These are phyloP conservation scores for Blumeria graminis DNA, from an alignment of 2,329 filamentous ascomycete genomes.

Conservation along the genomic window DNA sequence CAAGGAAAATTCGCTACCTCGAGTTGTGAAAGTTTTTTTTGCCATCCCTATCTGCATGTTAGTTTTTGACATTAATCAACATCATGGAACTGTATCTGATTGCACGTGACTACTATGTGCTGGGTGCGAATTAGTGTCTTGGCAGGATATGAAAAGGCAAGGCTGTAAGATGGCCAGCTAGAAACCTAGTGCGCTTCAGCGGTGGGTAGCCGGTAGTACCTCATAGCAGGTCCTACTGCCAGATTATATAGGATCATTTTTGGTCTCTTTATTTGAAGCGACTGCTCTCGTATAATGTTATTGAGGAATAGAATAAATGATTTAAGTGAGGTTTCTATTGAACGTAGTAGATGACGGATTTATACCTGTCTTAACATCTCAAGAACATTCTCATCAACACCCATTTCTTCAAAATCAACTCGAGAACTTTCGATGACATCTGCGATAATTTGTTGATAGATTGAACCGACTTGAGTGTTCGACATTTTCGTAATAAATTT, in stretches of 20 bases:
- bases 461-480: conserved; percentile 27
- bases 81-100: conserved; percentile 3
- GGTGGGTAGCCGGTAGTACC: too few relatives aligned
- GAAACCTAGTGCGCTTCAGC: too few relatives aligned
- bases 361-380: conserved; percentile 74
- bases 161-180: neutral
- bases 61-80: conserved; percentile 6
- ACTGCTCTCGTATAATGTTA: too few relatives aligned
- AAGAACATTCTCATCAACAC: conserved; percentile 67
- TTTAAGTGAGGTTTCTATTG: too few relatives aligned
- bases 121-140: neutral
- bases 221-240: too few relatives aligned
- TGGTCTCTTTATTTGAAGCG: too few relatives aligned
- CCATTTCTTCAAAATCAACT: conserved; percentile 91
- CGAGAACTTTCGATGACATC: conserved; percentile 82
- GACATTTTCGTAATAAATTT: conserved; percentile 10
- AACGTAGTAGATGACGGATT: conserved; percentile 6
- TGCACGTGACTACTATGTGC: neutral
- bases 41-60: conserved; percentile 49
- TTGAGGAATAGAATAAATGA: too few relatives aligned
- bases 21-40: conserved; percentile 66
- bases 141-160: neutral
- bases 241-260: too few relatives aligned
- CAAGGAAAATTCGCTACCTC: conserved; percentile 79
- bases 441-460: conserved; percentile 57